Percentiles rank a stretch among this genome's conserved stretches.
Evolutionary conservation across 2,329 filamentous ascomycete species (phyloP).

Genomic region (Fusarium sp.): DNA sequence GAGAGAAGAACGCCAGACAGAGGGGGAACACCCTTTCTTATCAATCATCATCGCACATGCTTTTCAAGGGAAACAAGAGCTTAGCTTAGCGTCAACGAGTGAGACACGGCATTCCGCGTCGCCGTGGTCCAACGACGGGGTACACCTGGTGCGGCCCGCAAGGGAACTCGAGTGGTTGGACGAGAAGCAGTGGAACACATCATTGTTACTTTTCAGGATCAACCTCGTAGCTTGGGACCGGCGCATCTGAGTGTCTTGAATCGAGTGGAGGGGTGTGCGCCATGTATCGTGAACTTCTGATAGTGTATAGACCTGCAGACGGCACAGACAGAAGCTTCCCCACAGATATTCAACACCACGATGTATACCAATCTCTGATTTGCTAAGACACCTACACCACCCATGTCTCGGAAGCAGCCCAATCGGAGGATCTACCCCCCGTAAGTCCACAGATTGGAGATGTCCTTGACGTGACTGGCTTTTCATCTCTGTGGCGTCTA

Average conservation of each 20-base stretch:
- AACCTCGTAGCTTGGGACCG: conserved; percentile 20
- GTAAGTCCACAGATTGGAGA: neutral
- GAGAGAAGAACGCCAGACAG: neutral
- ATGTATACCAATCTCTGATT: neutral
- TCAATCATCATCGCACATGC: neutral
- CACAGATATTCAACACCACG: neutral
- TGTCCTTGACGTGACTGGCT: conserved; percentile 1
- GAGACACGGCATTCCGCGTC: conserved; percentile 39
- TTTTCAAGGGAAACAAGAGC: neutral
- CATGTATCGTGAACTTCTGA: neutral
- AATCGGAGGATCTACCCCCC: neutral
- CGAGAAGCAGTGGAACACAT: conserved; percentile 28
- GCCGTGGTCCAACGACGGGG: conserved; percentile 5
- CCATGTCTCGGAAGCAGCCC: conserved; percentile 13
- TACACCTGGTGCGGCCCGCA: neutral
- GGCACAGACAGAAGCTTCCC: neutral
- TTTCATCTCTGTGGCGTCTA: neutral
- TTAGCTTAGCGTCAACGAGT: conserved; percentile 16
- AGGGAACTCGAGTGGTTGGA: conserved; percentile 27
- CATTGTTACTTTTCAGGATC: conserved; percentile 32
- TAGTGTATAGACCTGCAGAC: neutral
- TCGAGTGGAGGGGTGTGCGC: neutral
- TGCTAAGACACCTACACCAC: neutral
- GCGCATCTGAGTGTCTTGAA: conserved; percentile 5
- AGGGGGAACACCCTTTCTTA: conserved; percentile 22